Evolutionary conservation across 2,329 filamentous ascomycete genomes (phyloP), one percentile per base, ranked within the genome.

Genomic region (Delphinella strobiligena): DNA sequence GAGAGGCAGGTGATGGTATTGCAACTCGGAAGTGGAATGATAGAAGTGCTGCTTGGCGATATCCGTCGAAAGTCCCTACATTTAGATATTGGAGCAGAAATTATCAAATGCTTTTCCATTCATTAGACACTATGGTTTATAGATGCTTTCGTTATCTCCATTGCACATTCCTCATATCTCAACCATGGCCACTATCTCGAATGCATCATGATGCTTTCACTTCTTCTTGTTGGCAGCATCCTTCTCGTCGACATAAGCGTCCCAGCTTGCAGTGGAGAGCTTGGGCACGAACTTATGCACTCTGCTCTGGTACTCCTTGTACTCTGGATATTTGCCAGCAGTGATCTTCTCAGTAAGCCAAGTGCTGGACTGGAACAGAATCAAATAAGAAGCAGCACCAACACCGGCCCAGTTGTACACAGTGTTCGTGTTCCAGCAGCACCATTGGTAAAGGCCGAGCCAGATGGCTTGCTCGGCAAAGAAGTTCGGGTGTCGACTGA

Each of bases 401-500:
- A 75, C 57, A 36, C 74, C 75, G 1, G 82, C 78, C 85, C 88
- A 98, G 61, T 82, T 89, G 56, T 80, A 79, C 31, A 80, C 67
- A 2, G 70, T 76, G 40, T 78, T 72, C 22, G 80, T 83, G 40
- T 78, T 73, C 55, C 76, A 81, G 60, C 82, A 89, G 49, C 74
- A 77, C 91, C 89, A 98, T 53, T 85, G 75, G 60, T 96, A 96
- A 38, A 96, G 62, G 7, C 78, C 66, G 39, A 93, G 70, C 91
- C 91, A 98, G 51, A 96, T 78, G 19, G 78, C 69, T 63, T 96
- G 91, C 62, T 98, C 91, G 4, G 84, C 85, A 4, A 83, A 77
- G 55, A 96, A 98, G 61, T 98, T 98, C 35, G 91, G 91, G 59
- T 98, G 93, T 34, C 91, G 75, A 50, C 82, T 89, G 66, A 80